Evolutionary conservation across 164 flowering plant species (phyloP), one percentile per base, ranked within the genome.

Genomic region (Vitis riparia): DNA sequence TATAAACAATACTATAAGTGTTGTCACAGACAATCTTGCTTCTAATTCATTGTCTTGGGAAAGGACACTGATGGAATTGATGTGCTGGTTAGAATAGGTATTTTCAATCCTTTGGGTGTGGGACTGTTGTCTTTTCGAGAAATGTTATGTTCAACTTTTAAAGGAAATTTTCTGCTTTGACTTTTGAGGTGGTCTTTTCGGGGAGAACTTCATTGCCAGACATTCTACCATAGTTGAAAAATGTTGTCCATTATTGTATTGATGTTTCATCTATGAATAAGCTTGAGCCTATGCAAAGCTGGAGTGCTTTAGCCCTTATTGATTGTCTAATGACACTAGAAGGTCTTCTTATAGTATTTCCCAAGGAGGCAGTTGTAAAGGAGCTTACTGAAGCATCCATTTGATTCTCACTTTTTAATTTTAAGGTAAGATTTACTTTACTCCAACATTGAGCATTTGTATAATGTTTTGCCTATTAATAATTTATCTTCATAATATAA

Each of bases 61-160:
- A 87, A 83, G 96, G 98, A 78, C 75, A 63, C 83, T 62, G 98
- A 93, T 81, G 99, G 97, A 71, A 87, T 91, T 76, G 99, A 93
- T 81, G 96, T 78, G 71, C 85, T 95, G 80, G 86, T 93, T 84
- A 86, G 99, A 89, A 91, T 91, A 82, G 99, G 98, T 95, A 62
- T 37, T 32, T 68, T 71, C 68, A 5, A 59, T 65, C 27, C 66
- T 56, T 32, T 59, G 37, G 37, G 16, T 27, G 11, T 11, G 52
- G 17, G 37, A 58, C 58, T 79, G 44, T 10, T 55, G 10, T 53
- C 17, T 62, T 63, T 64, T 55, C 63, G 70, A 37, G 55, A 64
- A 75, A 32, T 66, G 32, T 2, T n/a, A 62, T 67, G 11, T 73
- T 74, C 68, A 49, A 60, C 70, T 59, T 67, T 9, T 71, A 70